These are phyloP conservation scores for Avena atlantica DNA, from an alignment of 176 grass and related monocot genomes.

Conservation along the genomic window DNA sequence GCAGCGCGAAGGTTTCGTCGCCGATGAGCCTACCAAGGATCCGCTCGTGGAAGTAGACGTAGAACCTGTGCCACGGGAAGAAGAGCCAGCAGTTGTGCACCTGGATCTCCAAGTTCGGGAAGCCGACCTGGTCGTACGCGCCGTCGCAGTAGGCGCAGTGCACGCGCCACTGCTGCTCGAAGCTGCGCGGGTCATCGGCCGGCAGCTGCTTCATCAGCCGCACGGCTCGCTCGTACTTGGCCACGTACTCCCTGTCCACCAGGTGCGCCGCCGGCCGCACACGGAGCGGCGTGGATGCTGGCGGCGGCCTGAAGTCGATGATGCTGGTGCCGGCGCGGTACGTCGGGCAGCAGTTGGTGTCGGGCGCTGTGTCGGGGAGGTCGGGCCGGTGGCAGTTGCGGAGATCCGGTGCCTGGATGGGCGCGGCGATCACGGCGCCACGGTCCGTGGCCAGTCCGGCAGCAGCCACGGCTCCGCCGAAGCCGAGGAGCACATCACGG, in stretches of 20 bases:
- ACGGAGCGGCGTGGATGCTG: constrained; percentile 47
- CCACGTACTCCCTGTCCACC: constrained; percentile 49
- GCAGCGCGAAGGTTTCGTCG: constrained; percentile 70
- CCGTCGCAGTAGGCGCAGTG: constrained; percentile 71
- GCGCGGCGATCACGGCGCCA: constrained; percentile 41
- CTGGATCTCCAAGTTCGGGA: constrained; percentile 56
- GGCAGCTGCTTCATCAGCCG: constrained; percentile 70
- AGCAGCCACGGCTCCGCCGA: constrained; percentile 47
- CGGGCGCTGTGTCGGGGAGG: neutral
- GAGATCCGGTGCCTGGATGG: constrained; percentile 61
- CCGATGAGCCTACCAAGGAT: constrained; percentile 80
- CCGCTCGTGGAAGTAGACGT: constrained; percentile 71
- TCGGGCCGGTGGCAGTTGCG: constrained; percentile 39
- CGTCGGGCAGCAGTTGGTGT: constrained; percentile 55
- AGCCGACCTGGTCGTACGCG: constrained; percentile 59
- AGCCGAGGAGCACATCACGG: constrained; percentile 65
- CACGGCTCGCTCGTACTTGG: constrained; percentile 66
- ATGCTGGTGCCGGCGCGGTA: constrained; percentile 19
- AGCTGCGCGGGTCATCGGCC: constrained; percentile 73
- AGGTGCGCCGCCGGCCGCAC: constrained; percentile 71
- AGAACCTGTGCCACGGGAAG: constrained; percentile 79
- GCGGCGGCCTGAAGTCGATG: constrained; percentile 61
- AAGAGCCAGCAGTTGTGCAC: constrained; percentile 72
- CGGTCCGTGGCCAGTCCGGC: constrained; percentile 27
- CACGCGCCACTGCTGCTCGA: constrained; percentile 63